Base-by-base conservation (phyloP, 2,329 filamentous ascomycete species). In the Aspergillus spinulosporus region DNA sequence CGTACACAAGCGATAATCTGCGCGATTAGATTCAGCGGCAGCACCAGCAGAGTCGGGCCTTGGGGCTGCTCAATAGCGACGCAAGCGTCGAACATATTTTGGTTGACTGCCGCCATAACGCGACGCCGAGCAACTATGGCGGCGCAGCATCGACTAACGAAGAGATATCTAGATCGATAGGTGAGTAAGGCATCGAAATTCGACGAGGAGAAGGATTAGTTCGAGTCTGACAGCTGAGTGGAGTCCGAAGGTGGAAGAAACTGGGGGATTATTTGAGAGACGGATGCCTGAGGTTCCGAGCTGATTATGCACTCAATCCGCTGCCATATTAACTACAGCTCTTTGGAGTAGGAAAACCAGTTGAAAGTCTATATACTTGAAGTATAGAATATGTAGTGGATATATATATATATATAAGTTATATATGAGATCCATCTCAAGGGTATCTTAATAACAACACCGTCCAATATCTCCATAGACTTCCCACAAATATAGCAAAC, bases 21-120 rank as follows among this genome's bases (percentile, higher is more conserved):
- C 32, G 80, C 82, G 58, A 87, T 77, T 42, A 86, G 71, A 62
- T 85, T 84, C 64, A 87, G 69, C 9, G 84, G 84, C 6, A 86
- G 74, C 21, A 66, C 63, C 66, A 74, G 66, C 58, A 77, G 56
- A 46, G 69, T 69, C 4, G 65, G 61, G 36, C 66, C 66, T 26
- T 63, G 60, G 44, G 70, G 69, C 28, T 51, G 62, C 49, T 74
- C 68, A 12, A 59, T 61, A 31, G 59, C 59, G 60, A 75, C 64
- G 60, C 62, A 71, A 56, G 69, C 70, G 47, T 69, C 71, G 59
- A 76, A 75, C 74, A 76, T 75, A 58, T 74, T 76, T 57, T 58
- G 64, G 59, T 76, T 74, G 68, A 76, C 72, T 54, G 69, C 63
- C 64, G 68, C 69, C 74, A 77, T 77, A 59, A 64, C 68, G 68